Conservation (phyloP, 345 rosid genomes). For the Camelina hispida region DNA sequence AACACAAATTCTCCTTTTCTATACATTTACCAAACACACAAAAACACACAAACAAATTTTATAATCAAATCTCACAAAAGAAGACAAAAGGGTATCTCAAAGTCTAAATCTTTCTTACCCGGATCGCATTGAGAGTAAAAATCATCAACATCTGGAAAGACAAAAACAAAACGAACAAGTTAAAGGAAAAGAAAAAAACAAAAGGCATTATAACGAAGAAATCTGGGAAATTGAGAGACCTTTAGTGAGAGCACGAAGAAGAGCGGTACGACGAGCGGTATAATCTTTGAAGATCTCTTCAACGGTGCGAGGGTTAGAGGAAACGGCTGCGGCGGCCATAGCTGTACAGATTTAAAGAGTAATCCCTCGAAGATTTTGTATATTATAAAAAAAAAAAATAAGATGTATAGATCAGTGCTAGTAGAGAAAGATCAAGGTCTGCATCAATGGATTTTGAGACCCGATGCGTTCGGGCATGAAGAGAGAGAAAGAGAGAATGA, state of each 20-base stretch:
- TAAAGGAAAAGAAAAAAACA: not conserved
- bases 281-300: conserved; percentile 97
- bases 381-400: not conserved
- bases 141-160: conserved; percentile 80
- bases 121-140: conserved; percentile 95
- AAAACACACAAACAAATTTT: not conserved
- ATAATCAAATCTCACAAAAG: conserved; percentile 26
- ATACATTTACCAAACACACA: conserved; percentile 1
- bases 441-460: conserved; percentile 34
- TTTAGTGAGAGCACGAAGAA: conserved; percentile 87
- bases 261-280: conserved; percentile 72
- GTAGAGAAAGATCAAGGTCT: conserved; percentile 40
- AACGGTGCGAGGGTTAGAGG: conserved; percentile 82
- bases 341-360: conserved; percentile 24
- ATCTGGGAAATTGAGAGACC: conserved; percentile 48
- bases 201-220: conserved; percentile 25
- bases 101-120: conserved; percentile 51
- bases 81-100: conserved; percentile 5
- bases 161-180: not conserved
- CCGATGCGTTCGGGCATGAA: conserved; percentile 38
- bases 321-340: conserved; percentile 47
- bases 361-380: not conserved
- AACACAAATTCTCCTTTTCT: conserved; percentile 96
- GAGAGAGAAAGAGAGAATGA: conserved; percentile 26
- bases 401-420: conserved; percentile 41